phyloP scores from a whole-genome alignment of 768 basidiomycete species.

The Boletus fagicola region DNA sequence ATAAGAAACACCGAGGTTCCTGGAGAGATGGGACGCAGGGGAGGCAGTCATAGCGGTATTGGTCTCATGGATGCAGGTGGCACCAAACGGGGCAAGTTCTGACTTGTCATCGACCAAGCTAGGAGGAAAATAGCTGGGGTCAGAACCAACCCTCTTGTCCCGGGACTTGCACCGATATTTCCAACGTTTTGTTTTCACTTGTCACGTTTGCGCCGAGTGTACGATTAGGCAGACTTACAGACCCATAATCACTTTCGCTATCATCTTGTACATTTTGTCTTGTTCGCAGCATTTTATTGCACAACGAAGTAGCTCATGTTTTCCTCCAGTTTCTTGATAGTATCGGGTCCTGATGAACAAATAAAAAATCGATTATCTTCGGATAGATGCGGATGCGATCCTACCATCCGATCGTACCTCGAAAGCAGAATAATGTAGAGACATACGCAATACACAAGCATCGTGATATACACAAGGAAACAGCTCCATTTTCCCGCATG shows the following conservation, averaged over 20 bases:
- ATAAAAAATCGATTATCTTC: slow-evolving; percentile 28
- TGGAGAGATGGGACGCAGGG: slow-evolving; percentile 44
- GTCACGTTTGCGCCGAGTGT: slow-evolving; percentile 20
- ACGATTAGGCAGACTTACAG: slow-evolving; percentile 19
- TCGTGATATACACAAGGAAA: slow-evolving; percentile 29
- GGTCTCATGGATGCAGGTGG: slow-evolving; percentile 43
- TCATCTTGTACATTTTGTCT: slow-evolving; percentile 15
- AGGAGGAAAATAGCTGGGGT: slow-evolving; percentile 41
- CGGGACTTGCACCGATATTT: not conserved
- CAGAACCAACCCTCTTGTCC: not conserved
- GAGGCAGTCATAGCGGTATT: slow-evolving; percentile 39
- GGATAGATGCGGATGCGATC: slow-evolving; percentile 10
- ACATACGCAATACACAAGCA: slow-evolving; percentile 31
- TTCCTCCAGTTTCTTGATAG: not conserved
- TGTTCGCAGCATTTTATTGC: not conserved
- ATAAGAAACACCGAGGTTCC: slow-evolving; percentile 42
- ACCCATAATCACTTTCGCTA: not conserved
- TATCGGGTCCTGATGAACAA: not conserved
- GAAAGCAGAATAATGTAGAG: slow-evolving; percentile 32
- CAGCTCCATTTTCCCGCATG: slow-evolving; percentile 13
- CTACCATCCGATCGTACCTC: slow-evolving; percentile 10
- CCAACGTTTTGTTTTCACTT: slow-evolving; percentile 3
- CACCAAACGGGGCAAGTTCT: slow-evolving; percentile 40
- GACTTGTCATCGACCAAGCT: slow-evolving; percentile 44
- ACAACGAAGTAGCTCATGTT: not conserved